Evolutionary conservation across 768 basidiomycete genomes (phyloP), one percentile per base, ranked within the genome.

Genomic region (Coprinellus micaceus): DNA sequence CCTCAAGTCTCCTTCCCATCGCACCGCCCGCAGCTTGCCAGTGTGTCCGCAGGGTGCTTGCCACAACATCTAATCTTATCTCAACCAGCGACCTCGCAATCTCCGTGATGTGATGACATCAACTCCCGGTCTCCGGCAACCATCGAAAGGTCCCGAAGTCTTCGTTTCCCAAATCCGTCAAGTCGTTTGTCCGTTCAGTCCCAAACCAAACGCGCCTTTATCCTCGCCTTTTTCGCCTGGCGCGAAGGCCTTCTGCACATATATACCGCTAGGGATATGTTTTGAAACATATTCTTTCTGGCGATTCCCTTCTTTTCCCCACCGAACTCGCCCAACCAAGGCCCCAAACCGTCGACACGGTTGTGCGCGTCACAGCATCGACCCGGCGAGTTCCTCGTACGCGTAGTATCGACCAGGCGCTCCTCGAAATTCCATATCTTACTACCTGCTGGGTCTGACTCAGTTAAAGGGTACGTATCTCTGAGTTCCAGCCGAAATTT

Each of bases 201-300:
- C 49, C 33, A 51, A 51, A 51, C 33, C 49, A n/a, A 37, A 51
- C 49, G 49, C 49, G 49, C 49, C 49, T 51, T 51, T 51, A 51
- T 51, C 28, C 49, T 51, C 30, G 33, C 49, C 49, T 51, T 51
- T 51, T 30, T 51, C 13, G 49, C 49, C 21, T 19, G 29, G 19
- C 15, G 33, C 26, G 29, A 37, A 51, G 49, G 29, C 24, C n/a
- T 33, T 33, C 11, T n/a, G 33, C 9, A 15, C 12, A 29, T 33
- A 51, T 51, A 51, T 51, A 51, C 36, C 19, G 9, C 29, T 17
- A 22, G 12, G 30, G 33, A 51, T 15, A 43, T 43, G 33, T 37
- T 51, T 36, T 37, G 49, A 49, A 19, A 30, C 24, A 24, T 33
- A 22, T 48, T 43, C n/a, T 24, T 17, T 33, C 26, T 11, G 2